A percentile compares a stretch with the other conserved stretches of the same genome.
phyloP scores from a whole-genome alignment of 2,329 filamentous ascomycete species.

The Bipolaris zeicola region DNA sequence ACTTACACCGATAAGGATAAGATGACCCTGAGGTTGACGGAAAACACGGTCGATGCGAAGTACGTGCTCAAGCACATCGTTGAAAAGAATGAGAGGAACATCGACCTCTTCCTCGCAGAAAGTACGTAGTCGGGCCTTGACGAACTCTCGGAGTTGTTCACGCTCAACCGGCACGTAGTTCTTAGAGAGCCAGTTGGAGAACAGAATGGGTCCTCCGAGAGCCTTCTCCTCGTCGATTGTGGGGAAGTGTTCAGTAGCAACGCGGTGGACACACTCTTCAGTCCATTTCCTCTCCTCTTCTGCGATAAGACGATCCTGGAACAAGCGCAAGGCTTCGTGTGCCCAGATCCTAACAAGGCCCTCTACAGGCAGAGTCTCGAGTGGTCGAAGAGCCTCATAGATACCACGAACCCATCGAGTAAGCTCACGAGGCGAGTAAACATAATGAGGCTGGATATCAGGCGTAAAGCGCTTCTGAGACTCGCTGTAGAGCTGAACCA shows the following conservation, averaged over 20 bases:
- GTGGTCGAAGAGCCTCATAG: slow-evolving; percentile 92
- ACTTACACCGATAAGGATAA: slow-evolving; percentile 98
- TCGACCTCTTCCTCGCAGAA: slow-evolving; percentile 99
- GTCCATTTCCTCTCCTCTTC: slow-evolving; percentile 97
- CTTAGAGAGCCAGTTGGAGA: slow-evolving; percentile 99
- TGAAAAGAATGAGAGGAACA: slow-evolving; percentile 97
- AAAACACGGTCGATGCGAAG: slow-evolving; percentile 98
- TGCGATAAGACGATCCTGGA: slow-evolving; percentile 94
- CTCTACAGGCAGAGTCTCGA: slow-evolving; percentile 86
- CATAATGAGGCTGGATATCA: slow-evolving; percentile 96
- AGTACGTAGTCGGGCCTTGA: slow-evolving; percentile 93
- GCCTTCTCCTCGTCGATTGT: slow-evolving; percentile 91
- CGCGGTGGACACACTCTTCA: slow-evolving; percentile 80
- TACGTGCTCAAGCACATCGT: slow-evolving; percentile 97
- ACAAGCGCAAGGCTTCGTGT: slow-evolving; percentile 92
- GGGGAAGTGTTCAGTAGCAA: slow-evolving; percentile 90
- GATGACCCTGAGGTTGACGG: slow-evolving; percentile 94
- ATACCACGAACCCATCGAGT: slow-evolving; percentile 97
- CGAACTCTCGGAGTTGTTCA: slow-evolving; percentile 93
- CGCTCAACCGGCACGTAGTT: slow-evolving; percentile 97
- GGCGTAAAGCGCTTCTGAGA: slow-evolving; percentile 95
- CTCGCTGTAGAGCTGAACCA: slow-evolving; percentile 95
- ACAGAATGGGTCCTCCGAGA: slow-evolving; percentile 89
- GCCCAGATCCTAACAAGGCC: slow-evolving; percentile 97
- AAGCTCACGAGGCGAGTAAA: slow-evolving; percentile 98